A percentile compares a stretch with the other conserved stretches of the same genome.
Evolutionary conservation across 1,139 yeast species (phyloP).

Genomic region (Kodamaea derodonti): DNA sequence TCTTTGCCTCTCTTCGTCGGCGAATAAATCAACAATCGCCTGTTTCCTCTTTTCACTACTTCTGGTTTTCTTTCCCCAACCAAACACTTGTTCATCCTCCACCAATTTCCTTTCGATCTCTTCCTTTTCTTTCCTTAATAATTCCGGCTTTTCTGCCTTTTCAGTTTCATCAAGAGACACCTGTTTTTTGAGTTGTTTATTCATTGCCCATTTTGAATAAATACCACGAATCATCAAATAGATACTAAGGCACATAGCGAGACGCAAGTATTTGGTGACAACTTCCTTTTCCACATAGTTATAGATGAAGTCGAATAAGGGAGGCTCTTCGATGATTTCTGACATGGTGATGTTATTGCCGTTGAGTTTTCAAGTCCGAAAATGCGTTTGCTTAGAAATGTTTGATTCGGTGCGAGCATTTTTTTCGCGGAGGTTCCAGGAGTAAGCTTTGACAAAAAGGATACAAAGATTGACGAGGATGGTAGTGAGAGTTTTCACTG

Average conservation of each 20-base stretch:
- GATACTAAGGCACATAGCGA: slow-evolving; percentile 31
- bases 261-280: slow-evolving; percentile 37
- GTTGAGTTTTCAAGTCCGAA: too few species aligned
- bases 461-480: too few species aligned
- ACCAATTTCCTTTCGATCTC: slow-evolving; percentile 29
- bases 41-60: slow-evolving; percentile 52
- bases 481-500: too few species aligned
- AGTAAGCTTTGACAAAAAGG: too few species aligned
- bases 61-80: slow-evolving; percentile 79
- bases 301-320: slow-evolving; percentile 30
- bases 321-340: slow-evolving; percentile 2
- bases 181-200: slow-evolving; percentile 50
- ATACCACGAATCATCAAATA: slow-evolving; percentile 35
- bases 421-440: too few species aligned
- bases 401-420: too few species aligned
- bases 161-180: slow-evolving; percentile 45
- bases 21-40: slow-evolving; percentile 46
- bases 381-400: too few species aligned
- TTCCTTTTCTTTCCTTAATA: slow-evolving; percentile 27
- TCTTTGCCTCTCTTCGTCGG: slow-evolving; percentile 40
- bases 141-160: slow-evolving; percentile 31
- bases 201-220: slow-evolving; percentile 43
- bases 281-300: slow-evolving; percentile 34
- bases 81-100: slow-evolving; percentile 50
- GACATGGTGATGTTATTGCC: too few species aligned